Base-by-base conservation (phyloP, 352 stramenopile species). In the Globisporangium ultimum region DNA sequence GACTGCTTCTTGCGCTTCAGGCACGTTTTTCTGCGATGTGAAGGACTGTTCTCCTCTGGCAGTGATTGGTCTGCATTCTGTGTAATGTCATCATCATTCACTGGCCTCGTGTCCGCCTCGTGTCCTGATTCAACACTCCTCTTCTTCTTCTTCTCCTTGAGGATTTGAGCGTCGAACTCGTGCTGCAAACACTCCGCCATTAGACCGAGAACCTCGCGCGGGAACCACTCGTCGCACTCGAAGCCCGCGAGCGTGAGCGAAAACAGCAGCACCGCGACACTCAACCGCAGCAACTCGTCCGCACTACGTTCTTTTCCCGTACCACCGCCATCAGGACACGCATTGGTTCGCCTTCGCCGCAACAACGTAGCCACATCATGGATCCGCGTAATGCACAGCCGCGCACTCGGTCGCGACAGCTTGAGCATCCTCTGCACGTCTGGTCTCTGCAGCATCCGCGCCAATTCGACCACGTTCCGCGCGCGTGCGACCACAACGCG, bases 1-100 rank as follows among this genome's bases (percentile, higher is more conserved):
- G 43, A 20, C 11, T 28, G 55, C 9, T 62, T 64, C 55, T 88
- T 91, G 34, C 78, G 61, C 53, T 83, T 91, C 48, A 91, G 63
- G 40, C 71, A 86, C 18, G 60, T 73, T 43, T 79, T 82, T 36
- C 64, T 78, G 32, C 36, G 50, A 36, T 12, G 32, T 14, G 51
- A 45, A 11, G 28, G 40, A 10, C 17, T 20, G 32, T 38, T 5
- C 15, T 52, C 2, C 12, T 6, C 18, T 41, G 4, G 3, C 24
- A 41, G 6, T n/a, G 20, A 2, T 0, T 12, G 18, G 21, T n/a
- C 3, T 24, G 7, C 38, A 22, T 28, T 11, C 4, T 28, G 36
- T 13, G 8, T 34, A n/a, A 15, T n/a, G 22, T 7, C n/a, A n/a
- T 12, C n/a, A n/a, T 53, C 21, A 21, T n/a, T 42, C 7, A 2